Percentiles rank a stretch among this genome's conserved stretches.
Evolutionary conservation across 2,329 filamentous ascomycete genomes (phyloP).

Genomic region (Acrocalymma vagum): DNA sequence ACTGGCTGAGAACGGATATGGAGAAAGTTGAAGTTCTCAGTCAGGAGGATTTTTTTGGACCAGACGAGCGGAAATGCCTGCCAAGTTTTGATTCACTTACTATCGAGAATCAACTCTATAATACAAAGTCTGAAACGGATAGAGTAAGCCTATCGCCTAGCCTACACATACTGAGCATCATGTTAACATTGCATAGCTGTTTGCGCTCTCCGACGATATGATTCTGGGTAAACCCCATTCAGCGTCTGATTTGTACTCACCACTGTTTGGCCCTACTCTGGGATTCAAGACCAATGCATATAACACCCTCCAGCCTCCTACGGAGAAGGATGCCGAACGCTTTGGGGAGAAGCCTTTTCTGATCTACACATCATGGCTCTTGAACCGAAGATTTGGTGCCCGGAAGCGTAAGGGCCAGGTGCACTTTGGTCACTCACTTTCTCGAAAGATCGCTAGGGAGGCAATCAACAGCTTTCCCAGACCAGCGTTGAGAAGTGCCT

Average conservation of each 20-base stretch:
- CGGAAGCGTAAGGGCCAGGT: slow-evolving; percentile 55
- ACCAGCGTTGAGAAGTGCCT: slow-evolving; percentile 50
- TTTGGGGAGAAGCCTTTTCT: slow-evolving; percentile 57
- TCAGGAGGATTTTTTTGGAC: slow-evolving; percentile 55
- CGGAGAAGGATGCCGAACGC: slow-evolving; percentile 35
- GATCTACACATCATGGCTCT: slow-evolving; percentile 55
- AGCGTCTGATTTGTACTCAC: slow-evolving; percentile 55
- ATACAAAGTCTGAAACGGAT: slow-evolving; percentile 52
- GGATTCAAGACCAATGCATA: slow-evolving; percentile 55
- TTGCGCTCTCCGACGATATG: slow-evolving; percentile 57
- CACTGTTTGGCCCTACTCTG: slow-evolving; percentile 53
- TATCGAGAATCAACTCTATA: slow-evolving; percentile 55
- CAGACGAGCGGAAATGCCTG: slow-evolving; percentile 47
- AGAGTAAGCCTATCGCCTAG: slow-evolving; percentile 19
- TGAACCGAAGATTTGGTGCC: slow-evolving; percentile 56
- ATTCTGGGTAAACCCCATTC: slow-evolving; percentile 53
- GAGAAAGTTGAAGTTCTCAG: slow-evolving; percentile 49
- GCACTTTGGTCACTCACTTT: slow-evolving; percentile 54
- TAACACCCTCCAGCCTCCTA: slow-evolving; percentile 48
- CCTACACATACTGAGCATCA: background rate
- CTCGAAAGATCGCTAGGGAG: slow-evolving; percentile 50
- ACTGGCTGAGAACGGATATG: slow-evolving; percentile 48
- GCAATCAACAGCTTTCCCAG: slow-evolving; percentile 53
- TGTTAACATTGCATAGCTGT: slow-evolving; percentile 35
- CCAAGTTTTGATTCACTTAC: slow-evolving; percentile 57